Conservation (phyloP, 1,284 basidiomycete species). For the Phaffia rhodozyma region DNA sequence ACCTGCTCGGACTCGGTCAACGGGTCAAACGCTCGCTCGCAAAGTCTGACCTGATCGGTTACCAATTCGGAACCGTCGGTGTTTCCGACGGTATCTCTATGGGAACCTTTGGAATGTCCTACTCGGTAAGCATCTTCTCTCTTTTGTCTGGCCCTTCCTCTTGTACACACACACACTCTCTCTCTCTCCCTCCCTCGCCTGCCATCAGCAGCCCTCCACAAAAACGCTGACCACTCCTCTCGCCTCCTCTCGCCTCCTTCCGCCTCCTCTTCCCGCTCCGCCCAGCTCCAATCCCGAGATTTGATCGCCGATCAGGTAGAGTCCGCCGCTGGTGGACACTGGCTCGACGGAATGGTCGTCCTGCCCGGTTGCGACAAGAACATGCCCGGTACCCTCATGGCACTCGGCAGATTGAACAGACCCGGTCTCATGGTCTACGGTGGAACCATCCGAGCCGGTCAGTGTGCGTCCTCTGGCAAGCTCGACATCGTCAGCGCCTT, state of each 20-base stretch:
- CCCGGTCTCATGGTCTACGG: conserved; percentile 96
- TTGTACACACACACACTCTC: background rate
- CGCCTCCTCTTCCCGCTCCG: conserved; percentile 59
- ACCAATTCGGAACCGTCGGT: conserved; percentile 94
- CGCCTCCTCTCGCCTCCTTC: conserved; percentile 21
- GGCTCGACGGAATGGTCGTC: conserved; percentile 95
- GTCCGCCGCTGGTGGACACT: conserved; percentile 91
- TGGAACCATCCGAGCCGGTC: conserved; percentile 80
- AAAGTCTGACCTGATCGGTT: conserved; percentile 68
- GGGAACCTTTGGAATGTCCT: conserved; percentile 61
- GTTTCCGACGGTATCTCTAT: conserved; percentile 98
- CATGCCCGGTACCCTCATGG: conserved; percentile 92
- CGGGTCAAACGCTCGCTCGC: conserved; percentile 68
- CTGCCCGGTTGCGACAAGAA: conserved; percentile 96
- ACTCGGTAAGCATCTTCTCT: conserved; percentile 4
- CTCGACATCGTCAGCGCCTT: conserved; percentile 92
- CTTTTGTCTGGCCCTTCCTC: background rate
- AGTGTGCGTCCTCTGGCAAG: conserved; percentile 45
- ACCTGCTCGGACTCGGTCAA: conserved; percentile 78
- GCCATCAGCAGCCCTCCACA: conserved; percentile 21
- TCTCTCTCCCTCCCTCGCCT: conserved; percentile 5
- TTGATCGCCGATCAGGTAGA: conserved; percentile 95
- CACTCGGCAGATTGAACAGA: conserved; percentile 81
- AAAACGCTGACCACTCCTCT: conserved; percentile 25
- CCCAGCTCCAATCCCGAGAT: conserved; percentile 89